phyloP scores from a whole-genome alignment of 148 eudicot species.

The Amaranthus palmeri region DNA sequence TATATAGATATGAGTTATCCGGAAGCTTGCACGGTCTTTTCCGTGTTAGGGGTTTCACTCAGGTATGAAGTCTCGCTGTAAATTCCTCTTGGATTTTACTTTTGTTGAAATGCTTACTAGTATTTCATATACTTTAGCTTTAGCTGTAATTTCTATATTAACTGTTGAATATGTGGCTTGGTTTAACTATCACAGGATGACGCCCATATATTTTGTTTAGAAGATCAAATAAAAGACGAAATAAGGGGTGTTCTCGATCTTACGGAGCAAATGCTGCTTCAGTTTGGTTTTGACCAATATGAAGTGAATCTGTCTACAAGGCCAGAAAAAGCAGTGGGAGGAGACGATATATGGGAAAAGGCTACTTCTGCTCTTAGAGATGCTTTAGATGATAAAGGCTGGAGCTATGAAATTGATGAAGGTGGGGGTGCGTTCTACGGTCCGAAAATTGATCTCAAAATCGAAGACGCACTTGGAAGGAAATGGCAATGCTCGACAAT shows the following conservation, averaged over 20 bases:
- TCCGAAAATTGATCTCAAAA: slow-evolving; percentile 97
- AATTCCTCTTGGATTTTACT: neutral
- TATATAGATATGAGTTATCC: slow-evolving; percentile 92
- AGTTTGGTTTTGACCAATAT: slow-evolving; percentile 87
- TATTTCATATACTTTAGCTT: neutral
- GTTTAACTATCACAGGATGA: slow-evolving; percentile 61
- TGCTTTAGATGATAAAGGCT: slow-evolving; percentile 92
- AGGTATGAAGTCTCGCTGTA: slow-evolving; percentile 38
- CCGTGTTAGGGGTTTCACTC: slow-evolving; percentile 98
- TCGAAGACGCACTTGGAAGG: slow-evolving; percentile 99
- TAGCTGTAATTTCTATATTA: neutral
- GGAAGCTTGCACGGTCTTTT: slow-evolving; percentile 97
- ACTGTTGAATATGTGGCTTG: neutral
- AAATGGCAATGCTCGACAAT: slow-evolving; percentile 99
- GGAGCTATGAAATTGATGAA: slow-evolving; percentile 88
- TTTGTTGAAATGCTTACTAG: neutral
- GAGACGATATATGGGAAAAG: slow-evolving; percentile 94
- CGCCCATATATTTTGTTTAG: slow-evolving; percentile 95
- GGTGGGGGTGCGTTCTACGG: slow-evolving; percentile 99
- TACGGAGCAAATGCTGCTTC: slow-evolving; percentile 77
- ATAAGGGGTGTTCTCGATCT: slow-evolving; percentile 95
- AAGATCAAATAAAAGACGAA: slow-evolving; percentile 93
- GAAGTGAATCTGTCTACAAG: slow-evolving; percentile 94
- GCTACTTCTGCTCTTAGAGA: slow-evolving; percentile 87
- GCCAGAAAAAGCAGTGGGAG: slow-evolving; percentile 92